Base-by-base conservation (phyloP, 1,284 basidiomycete genomes). In the Moesziomyces antarcticus region DNA sequence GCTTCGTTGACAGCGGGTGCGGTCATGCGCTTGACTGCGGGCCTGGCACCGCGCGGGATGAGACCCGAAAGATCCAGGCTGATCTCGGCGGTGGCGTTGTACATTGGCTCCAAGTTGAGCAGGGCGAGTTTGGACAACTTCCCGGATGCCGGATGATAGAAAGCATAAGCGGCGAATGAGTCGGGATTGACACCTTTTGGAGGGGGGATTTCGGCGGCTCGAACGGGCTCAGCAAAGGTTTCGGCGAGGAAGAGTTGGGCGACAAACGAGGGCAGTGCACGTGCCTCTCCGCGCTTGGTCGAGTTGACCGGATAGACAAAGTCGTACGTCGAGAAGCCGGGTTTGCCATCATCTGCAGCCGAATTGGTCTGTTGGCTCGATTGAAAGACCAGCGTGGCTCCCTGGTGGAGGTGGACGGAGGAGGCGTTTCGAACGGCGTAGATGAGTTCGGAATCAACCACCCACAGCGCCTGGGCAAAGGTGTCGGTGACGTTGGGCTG, bases 361-460 rank as follows among this genome's bases (percentile, higher is more conserved):
- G 44, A n/a, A 21, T 56, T 56, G 37, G 25, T 35, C 27, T 56
- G 53, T 18, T 56, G 53, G 25, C 20, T 48, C 2, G 45, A 48
- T n/a, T 56, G 53, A 7, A 56, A 50, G 18, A 57, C 55, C 25
- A 57, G 43, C 1, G 55, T 57, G 30, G 55, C 55, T 7, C 55
- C 55, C 41, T 57, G 55, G 27, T 50, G 55, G 8, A 57, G 43
- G 41, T 50, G 41, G 7, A 57, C 55, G 0, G 40, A 35, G 5
- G 55, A 57, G 16, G 55, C 55, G 22, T 57, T 57, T 14, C 55
- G 48, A 4, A 44, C 55, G 7, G 55, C 55, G 42, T 57, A 57
- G 55, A 57, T 57, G 16, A 57, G 41, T 14, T 57, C 55, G 5
- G 48, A n/a, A 27, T 57, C 55, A 4, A 57, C 55, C 5, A 43